These are phyloP conservation scores for Epichloe hybrida DNA, from an alignment of 2,329 filamentous ascomycete species.

Conservation along the genomic window DNA sequence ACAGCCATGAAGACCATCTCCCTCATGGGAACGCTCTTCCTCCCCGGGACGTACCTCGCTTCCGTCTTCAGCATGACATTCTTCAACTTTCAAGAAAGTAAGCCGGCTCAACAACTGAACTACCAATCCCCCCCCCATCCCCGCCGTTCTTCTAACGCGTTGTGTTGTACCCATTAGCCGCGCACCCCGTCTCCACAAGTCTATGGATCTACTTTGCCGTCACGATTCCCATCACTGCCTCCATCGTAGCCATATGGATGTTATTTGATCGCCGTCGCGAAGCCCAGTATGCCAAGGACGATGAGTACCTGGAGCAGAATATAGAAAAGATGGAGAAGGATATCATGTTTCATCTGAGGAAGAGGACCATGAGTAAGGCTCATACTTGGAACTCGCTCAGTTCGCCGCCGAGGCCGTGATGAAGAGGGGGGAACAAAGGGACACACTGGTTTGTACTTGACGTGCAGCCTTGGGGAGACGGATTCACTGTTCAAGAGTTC, in stretches of 20 bases:
- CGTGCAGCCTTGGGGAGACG: too few species aligned
- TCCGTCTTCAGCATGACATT: slow-evolving; percentile 55
- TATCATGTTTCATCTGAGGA: slow-evolving; percentile 41
- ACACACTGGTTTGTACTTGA: too few species aligned
- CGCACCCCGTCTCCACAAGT: slow-evolving; percentile 31
- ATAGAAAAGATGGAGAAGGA: slow-evolving; percentile 44
- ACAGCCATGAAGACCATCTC: slow-evolving; percentile 54
- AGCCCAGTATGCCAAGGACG: slow-evolving; percentile 32
- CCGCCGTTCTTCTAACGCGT: not conserved
- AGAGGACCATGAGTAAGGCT: slow-evolving; percentile 42
- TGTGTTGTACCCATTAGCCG: slow-evolving; percentile 9
- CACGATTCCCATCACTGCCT: slow-evolving; percentile 41
- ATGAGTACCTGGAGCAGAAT: slow-evolving; percentile 37
- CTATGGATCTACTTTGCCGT: slow-evolving; percentile 53
- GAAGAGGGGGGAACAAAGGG: too few species aligned
- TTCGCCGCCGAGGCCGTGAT: slow-evolving; percentile 13
- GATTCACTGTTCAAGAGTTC: not conserved
- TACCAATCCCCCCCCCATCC: not conserved
- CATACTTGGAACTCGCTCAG: slow-evolving; percentile 36
- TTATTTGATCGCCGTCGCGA: slow-evolving; percentile 38
- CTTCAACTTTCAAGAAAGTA: slow-evolving; percentile 44
- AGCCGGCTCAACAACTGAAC: slow-evolving; percentile 2
- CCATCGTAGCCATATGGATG: slow-evolving; percentile 43
- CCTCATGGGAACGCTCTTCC: slow-evolving; percentile 47
- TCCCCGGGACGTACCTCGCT: slow-evolving; percentile 48